Conservation (phyloP, 345 rosid genomes). For the Gossypium herbaceum region DNA sequence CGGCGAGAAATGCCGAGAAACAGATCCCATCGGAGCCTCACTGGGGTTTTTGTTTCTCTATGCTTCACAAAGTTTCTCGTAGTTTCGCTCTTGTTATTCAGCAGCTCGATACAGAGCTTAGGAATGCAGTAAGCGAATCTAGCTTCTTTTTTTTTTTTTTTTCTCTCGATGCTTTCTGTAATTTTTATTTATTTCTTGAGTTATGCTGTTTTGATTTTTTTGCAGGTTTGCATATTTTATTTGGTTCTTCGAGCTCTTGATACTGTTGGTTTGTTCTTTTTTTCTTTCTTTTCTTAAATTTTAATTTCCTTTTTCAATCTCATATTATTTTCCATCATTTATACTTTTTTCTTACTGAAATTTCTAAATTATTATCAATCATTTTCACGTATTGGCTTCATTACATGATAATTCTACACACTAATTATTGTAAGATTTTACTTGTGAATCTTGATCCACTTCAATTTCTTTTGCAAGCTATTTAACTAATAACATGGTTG, state of each 20-base stretch:
- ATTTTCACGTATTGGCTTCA: not conserved
- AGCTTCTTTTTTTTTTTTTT: not conserved
- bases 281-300: not conserved
- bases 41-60: constrained; percentile 87
- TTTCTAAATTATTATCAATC: not conserved
- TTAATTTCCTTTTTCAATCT: not conserved
- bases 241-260: constrained; percentile 97
- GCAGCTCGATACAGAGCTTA: constrained; percentile 75
- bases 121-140: constrained; percentile 63
- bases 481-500: no score
- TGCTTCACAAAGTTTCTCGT: constrained; percentile 91
- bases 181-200: not conserved
- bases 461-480: no score
- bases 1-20: constrained; percentile 64
- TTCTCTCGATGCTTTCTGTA: not conserved
- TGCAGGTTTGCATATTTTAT: constrained; percentile 88
- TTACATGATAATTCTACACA: not conserved
- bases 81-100: constrained; percentile 89
- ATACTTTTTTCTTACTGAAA: not conserved
- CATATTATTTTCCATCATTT: not conserved
- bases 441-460: no score
- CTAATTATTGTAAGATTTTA: no score
- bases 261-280: constrained; percentile 69
- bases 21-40: constrained; percentile 91
- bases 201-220: not conserved